Evolutionary conservation across 116 monocot genomes (phyloP).

Genomic region (Zostera marina): DNA sequence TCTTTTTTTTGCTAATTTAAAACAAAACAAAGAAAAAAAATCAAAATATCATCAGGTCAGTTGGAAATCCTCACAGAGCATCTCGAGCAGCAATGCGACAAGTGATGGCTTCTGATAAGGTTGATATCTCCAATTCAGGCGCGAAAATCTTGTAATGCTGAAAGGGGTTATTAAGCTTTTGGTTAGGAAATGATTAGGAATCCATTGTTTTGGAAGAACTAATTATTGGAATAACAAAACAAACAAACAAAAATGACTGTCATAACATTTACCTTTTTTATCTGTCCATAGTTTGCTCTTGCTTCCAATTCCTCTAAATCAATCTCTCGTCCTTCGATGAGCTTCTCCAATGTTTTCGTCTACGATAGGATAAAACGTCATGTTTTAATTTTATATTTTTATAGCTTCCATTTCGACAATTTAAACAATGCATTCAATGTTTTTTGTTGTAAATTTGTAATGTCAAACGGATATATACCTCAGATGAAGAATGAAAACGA

Average conservation of each 20-base stretch:
- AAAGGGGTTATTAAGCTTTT: constrained; percentile 1
- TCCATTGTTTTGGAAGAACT: background rate
- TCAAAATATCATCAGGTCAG: too few relatives aligned
- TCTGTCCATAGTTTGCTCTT: constrained; percentile 52
- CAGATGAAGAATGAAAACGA: constrained; percentile 53
- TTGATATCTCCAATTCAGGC: constrained; percentile 63
- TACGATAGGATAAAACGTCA: constrained; percentile 3
- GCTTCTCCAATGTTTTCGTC: constrained; percentile 41
- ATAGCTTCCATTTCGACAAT: background rate
- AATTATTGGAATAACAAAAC: too few relatives aligned
- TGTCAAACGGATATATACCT: constrained; percentile 25
- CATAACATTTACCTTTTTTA: constrained; percentile 40
- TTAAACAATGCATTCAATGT: background rate
- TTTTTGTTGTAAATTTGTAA: background rate
- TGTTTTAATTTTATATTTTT: background rate
- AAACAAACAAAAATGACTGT: too few relatives aligned
- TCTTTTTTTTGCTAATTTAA: too few relatives aligned
- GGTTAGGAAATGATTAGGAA: background rate
- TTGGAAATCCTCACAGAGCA: constrained; percentile 27
- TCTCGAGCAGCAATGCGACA: constrained; percentile 67
- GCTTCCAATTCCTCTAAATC: constrained; percentile 48
- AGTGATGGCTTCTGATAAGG: constrained; percentile 52
- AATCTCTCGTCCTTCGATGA: constrained; percentile 62
- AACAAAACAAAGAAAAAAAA: too few relatives aligned
- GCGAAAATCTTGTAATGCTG: constrained; percentile 82